Percentiles rank a stretch among this genome's conserved stretches.
Evolutionary conservation across 257 asterid species (phyloP).

Genomic region (Solanum piurae): DNA sequence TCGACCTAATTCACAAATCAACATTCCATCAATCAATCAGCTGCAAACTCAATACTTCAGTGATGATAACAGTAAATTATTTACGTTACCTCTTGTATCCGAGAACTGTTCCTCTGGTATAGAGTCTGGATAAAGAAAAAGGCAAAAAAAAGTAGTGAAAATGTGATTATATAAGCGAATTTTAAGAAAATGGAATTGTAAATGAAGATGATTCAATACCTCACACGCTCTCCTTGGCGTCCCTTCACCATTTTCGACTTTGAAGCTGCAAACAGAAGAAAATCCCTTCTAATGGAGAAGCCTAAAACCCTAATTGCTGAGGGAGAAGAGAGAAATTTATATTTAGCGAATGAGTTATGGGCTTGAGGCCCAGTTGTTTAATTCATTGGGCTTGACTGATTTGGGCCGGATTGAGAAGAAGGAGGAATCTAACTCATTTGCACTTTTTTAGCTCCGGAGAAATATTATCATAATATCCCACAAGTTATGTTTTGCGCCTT

Average conservation of each 20-base stretch:
- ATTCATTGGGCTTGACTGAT: not conserved
- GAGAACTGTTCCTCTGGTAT: slow-evolving; percentile 43
- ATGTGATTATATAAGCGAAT: not conserved
- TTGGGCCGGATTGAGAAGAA: not conserved
- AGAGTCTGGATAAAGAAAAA: slow-evolving; percentile 16
- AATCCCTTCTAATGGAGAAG: not conserved
- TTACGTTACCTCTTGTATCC: slow-evolving; percentile 51
- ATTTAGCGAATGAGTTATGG: not conserved
- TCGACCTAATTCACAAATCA: slow-evolving; percentile 32
- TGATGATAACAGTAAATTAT: not conserved
- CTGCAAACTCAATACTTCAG: not conserved
- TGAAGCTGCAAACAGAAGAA: not conserved
- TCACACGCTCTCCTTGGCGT: slow-evolving; percentile 65
- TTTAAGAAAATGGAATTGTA: not conserved
- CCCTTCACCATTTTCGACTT: slow-evolving; percentile 47
- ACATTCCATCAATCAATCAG: not conserved
- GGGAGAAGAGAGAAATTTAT: not conserved
- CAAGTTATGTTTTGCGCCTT: not conserved
- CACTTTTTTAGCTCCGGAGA: not conserved
- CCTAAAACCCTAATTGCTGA: not conserved
- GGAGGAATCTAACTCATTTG: not conserved
- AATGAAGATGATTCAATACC: slow-evolving; percentile 6
- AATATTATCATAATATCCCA: not conserved
- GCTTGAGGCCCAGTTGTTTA: not conserved
- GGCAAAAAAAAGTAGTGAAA: not conserved